Evolutionary conservation across 345 rosid species (phyloP).

Genomic region (Psidium guajava): DNA sequence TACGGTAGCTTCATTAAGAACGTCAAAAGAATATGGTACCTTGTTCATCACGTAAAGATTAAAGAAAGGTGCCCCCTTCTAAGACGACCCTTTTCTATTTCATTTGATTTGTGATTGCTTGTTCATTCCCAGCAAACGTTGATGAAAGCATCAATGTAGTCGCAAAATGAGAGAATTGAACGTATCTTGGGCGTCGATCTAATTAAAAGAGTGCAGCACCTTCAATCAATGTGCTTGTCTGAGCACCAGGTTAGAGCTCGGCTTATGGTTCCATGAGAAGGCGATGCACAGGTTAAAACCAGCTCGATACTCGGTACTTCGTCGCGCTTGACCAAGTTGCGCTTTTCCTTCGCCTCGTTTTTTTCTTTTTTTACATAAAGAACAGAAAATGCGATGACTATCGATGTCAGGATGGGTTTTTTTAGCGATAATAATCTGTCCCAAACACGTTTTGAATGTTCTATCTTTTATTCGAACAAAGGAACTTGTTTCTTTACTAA

Average conservation of each 20-base stretch:
- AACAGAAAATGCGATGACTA: not conserved
- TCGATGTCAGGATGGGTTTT: not conserved
- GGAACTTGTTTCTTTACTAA: not conserved
- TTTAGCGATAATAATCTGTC: not conserved
- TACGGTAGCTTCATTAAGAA: not conserved
- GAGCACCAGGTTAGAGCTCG: not conserved
- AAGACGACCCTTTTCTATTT: not conserved
- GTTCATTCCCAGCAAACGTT: not conserved
- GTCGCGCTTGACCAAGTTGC: not conserved
- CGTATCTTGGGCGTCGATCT: not conserved
- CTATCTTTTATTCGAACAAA: not conserved
- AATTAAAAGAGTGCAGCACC: not conserved
- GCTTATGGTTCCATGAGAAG: not conserved
- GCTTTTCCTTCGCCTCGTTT: not conserved
- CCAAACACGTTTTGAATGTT: not conserved
- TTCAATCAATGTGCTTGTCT: not conserved
- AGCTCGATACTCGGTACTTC: not conserved
- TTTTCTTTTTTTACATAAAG: not conserved
- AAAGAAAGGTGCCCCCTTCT: not conserved
- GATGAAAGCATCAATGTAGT: not conserved
- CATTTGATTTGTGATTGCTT: not conserved
- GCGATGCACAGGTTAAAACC: not conserved
- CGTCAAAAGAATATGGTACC: not conserved
- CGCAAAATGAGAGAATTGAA: not conserved
- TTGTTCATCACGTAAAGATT: not conserved